phyloP scores from a whole-genome alignment of 1,284 basidiomycete species.

The Moesziomyces parantarcticus region DNA sequence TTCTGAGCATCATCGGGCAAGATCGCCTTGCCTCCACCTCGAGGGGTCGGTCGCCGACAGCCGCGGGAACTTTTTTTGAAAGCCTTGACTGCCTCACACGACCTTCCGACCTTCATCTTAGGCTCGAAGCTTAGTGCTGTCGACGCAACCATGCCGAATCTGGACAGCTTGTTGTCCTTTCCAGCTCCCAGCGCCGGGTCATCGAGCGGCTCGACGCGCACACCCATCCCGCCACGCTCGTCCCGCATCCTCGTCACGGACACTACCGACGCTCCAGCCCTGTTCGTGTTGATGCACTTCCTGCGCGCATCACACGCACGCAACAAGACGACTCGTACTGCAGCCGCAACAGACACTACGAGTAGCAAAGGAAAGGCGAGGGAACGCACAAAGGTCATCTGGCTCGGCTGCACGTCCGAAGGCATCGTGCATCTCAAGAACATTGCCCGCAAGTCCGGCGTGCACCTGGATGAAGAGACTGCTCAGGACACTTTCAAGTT shows the following conservation, averaged over 20 bases:
- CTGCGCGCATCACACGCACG: constrained; percentile 27
- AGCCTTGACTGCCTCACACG: background rate
- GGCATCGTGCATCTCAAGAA: constrained; percentile 41
- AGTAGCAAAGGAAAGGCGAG: constrained; percentile 16
- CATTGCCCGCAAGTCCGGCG: constrained; percentile 39
- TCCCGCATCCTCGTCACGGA: constrained; percentile 51
- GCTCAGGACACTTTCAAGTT: constrained; percentile 24
- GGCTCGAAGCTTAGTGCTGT: too few relatives aligned
- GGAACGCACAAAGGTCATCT: constrained; percentile 37
- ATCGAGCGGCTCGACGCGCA: constrained; percentile 15
- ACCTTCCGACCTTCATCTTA: background rate
- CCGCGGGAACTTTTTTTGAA: background rate
- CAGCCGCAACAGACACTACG: background rate
- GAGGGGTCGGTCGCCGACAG: background rate
- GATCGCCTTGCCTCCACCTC: background rate
- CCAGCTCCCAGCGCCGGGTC: constrained; percentile 13
- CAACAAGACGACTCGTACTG: constrained; percentile 21
- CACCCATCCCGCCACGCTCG: constrained; percentile 42
- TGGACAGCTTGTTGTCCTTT: constrained; percentile 42
- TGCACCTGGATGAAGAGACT: constrained; percentile 39
- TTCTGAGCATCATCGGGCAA: background rate
- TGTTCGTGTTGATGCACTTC: constrained; percentile 48
- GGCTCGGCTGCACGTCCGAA: constrained; percentile 44
- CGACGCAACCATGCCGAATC: constrained; percentile 41
- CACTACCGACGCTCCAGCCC: constrained; percentile 48